Percentiles rank a stretch among this genome's conserved stretches.
phyloP scores from a whole-genome alignment of 768 basidiomycete genomes.

The Megacollybia marginata region DNA sequence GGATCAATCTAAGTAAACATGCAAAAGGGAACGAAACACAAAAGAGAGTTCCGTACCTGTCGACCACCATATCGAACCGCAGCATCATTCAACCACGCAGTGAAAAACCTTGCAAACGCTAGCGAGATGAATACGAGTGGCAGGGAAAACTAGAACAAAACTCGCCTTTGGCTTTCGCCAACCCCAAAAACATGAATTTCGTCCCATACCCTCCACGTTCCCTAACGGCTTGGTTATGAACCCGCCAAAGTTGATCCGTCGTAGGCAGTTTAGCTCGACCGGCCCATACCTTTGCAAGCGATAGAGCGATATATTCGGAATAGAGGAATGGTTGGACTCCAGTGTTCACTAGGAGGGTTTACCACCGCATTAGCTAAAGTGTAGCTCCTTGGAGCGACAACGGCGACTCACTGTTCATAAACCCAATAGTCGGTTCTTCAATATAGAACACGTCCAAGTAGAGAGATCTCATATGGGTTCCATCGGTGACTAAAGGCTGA shows the following conservation, averaged over 20 bases:
- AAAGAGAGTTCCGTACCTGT: constrained; percentile 24
- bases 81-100: constrained; percentile 32
- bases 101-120: constrained; percentile 25
- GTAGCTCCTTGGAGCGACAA: too few relatives aligned
- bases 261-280: constrained; percentile 26
- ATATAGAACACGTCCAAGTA: constrained; percentile 34
- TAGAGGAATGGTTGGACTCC: constrained; percentile 33
- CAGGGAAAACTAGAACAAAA: not conserved
- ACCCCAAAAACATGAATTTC: constrained; percentile 28
- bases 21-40: too few relatives aligned
- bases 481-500: constrained; percentile 34
- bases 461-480: constrained; percentile 30
- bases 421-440: too few relatives aligned
- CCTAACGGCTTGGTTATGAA: constrained; percentile 23
- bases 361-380: too few relatives aligned
- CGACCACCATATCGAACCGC: constrained; percentile 31
- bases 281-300: constrained; percentile 30
- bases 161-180: constrained; percentile 20
- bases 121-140: not conserved
- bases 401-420: constrained; percentile 23
- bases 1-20: too few relatives aligned
- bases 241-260: constrained; percentile 24
- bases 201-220: constrained; percentile 28
- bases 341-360: constrained; percentile 22
- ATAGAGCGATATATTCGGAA: constrained; percentile 27